Evolutionary conservation across 2,329 filamentous ascomycete species (phyloP).

Genomic region (Claviceps pazoutovae): DNA sequence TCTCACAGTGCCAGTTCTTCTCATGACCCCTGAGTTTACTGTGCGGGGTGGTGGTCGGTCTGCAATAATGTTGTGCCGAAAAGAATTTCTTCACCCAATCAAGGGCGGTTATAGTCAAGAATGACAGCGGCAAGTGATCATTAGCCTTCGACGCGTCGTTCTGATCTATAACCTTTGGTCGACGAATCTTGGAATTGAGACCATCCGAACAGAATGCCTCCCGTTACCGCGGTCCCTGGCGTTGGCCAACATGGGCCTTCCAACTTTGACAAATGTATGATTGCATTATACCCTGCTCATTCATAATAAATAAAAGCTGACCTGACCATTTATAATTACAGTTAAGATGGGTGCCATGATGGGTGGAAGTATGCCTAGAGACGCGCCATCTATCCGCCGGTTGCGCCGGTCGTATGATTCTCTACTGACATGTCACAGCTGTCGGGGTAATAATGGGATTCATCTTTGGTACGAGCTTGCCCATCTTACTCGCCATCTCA

Average conservation of each 20-base stretch:
- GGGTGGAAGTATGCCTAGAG: constrained; percentile 69
- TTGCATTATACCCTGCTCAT: background rate
- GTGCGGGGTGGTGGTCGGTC: constrained; percentile 10
- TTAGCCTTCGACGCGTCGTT: background rate
- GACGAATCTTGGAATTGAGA: background rate
- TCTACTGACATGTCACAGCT: constrained; percentile 40
- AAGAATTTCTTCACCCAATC: constrained; percentile 13
- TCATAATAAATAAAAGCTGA: background rate
- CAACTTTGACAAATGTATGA: constrained; percentile 40
- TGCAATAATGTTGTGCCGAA: constrained; percentile 17
- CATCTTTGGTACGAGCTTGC: constrained; percentile 61
- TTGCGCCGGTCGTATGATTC: background rate
- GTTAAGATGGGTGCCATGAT: constrained; percentile 95
- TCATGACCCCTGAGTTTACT: constrained; percentile 9
- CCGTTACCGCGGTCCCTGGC: constrained; percentile 23
- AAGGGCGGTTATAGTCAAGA: background rate
- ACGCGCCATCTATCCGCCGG: background rate
- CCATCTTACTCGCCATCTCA: background rate
- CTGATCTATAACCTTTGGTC: background rate
- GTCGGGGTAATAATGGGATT: constrained; percentile 95
- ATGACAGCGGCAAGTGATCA: background rate
- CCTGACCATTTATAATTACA: constrained; percentile 26
- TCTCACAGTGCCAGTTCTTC: constrained; percentile 12
- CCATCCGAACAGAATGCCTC: constrained; percentile 20
- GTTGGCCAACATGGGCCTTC: constrained; percentile 34